Evolutionary conservation across 1,139 yeast species (phyloP).

Genomic region (Candida mesenterica): DNA sequence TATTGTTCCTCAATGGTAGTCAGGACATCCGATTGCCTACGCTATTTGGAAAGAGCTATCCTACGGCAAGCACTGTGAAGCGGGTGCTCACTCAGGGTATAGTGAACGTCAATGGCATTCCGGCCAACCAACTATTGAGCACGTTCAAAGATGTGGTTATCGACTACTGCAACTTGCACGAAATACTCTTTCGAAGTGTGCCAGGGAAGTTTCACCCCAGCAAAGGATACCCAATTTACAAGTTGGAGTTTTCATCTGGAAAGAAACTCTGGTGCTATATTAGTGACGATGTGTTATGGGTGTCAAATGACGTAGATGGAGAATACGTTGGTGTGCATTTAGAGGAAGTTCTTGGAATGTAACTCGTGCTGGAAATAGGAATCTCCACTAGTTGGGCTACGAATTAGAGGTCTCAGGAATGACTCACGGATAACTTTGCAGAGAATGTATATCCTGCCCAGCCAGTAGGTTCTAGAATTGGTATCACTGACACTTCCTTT

Average conservation of each 20-base stretch:
- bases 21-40: slow-evolving; percentile 16
- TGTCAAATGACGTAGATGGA: slow-evolving; percentile 12
- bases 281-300: slow-evolving; percentile 36
- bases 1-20: slow-evolving; percentile 9
- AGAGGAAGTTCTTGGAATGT: slow-evolving; percentile 14
- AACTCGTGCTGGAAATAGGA: neutral
- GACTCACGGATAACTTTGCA: too few relatives aligned
- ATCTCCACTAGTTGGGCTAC: neutral
- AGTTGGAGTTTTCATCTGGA: slow-evolving; percentile 13
- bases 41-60: slow-evolving; percentile 14
- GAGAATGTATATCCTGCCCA: too few relatives aligned
- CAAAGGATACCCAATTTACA: slow-evolving; percentile 26
- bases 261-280: slow-evolving; percentile 22
- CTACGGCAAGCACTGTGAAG: slow-evolving; percentile 8
- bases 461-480: too few relatives aligned
- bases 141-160: slow-evolving; percentile 40
- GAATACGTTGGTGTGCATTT: slow-evolving; percentile 25
- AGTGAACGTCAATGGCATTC: slow-evolving; percentile 26
- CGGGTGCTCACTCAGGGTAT: slow-evolving; percentile 3
- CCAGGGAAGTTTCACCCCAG: slow-evolving; percentile 19
- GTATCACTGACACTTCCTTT: too few relatives aligned
- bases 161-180: slow-evolving; percentile 26
- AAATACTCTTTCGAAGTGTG: slow-evolving; percentile 21
- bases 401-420: too few relatives aligned
- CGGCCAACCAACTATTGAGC: slow-evolving; percentile 29